phyloP scores from a whole-genome alignment of 441 rosid genomes.

The Brassica balearica region DNA sequence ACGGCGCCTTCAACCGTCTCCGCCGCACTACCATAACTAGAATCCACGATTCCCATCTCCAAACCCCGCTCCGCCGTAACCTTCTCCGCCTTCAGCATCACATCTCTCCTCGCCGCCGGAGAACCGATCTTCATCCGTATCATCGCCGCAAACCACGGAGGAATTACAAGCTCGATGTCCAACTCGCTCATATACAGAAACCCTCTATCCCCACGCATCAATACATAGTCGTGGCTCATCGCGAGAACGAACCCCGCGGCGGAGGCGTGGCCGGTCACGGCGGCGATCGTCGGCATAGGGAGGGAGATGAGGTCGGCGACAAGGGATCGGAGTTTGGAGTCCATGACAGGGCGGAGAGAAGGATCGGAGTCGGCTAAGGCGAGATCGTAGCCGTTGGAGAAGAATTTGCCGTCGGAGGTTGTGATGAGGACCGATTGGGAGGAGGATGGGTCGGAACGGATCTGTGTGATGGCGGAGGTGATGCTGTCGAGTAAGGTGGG shows the following conservation, averaged over 20 bases:
- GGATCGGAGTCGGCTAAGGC: conserved; percentile 48
- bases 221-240: neutral
- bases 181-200: too few species aligned
- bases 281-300: conserved; percentile 81
- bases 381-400: conserved; percentile 77
- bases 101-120: too few species aligned
- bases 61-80: too few species aligned
- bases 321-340: conserved; percentile 49
- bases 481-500: conserved; percentile 54
- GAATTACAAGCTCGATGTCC: too few species aligned
- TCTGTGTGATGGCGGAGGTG: conserved; percentile 48
- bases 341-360: conserved; percentile 40
- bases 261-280: conserved; percentile 74
- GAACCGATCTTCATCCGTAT: too few species aligned
- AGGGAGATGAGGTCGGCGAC: conserved; percentile 61
- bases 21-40: too few species aligned
- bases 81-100: too few species aligned
- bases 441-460: conserved; percentile 50
- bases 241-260: conserved; percentile 73
- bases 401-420: conserved; percentile 69
- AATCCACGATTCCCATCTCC: too few species aligned
- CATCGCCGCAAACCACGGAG: too few species aligned
- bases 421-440: conserved; percentile 59
- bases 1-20: too few species aligned
- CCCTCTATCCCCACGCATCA: too few species aligned